Conservation (phyloP, 2,329 filamentous ascomycete genomes). For the Penicillium sp. region DNA sequence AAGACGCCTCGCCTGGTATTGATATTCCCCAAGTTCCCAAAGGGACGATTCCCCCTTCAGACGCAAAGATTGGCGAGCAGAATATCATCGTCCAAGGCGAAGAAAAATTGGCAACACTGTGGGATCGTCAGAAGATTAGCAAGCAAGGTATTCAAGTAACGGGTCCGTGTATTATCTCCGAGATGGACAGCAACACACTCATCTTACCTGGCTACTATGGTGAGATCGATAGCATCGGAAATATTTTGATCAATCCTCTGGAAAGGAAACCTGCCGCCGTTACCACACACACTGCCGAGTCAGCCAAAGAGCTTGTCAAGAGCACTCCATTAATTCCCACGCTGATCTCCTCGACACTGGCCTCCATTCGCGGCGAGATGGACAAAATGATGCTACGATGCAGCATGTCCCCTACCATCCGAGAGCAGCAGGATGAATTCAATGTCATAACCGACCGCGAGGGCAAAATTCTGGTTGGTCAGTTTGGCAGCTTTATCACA, state of each 20-base stretch:
- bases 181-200: constrained; percentile 55
- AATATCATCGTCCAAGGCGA: constrained; percentile 45
- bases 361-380: constrained; percentile 52
- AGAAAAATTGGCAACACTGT: constrained; percentile 44
- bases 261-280: constrained; percentile 31
- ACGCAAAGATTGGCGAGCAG: constrained; percentile 42
- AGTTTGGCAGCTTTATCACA: constrained; percentile 53
- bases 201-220: constrained; percentile 50
- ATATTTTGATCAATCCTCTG: constrained; percentile 49
- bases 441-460: constrained; percentile 53
- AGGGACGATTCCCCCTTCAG: constrained; percentile 33
- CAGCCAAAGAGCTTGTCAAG: constrained; percentile 39
- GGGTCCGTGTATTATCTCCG: constrained; percentile 51
- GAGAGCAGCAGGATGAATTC: constrained; percentile 55
- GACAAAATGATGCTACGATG: constrained; percentile 53
- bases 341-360: constrained; percentile 47
- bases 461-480: constrained; percentile 54
- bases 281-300: constrained; percentile 37
- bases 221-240: constrained; percentile 50
- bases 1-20: constrained; percentile 46
- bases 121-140: constrained; percentile 46
- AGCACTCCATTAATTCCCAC: constrained; percentile 47
- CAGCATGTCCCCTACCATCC: constrained; percentile 53
- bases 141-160: constrained; percentile 42
- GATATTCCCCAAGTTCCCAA: constrained; percentile 38